These are phyloP conservation scores for Aspergillus sojae DNA, from an alignment of 2,329 filamentous ascomycete genomes.

Conservation along the genomic window DNA sequence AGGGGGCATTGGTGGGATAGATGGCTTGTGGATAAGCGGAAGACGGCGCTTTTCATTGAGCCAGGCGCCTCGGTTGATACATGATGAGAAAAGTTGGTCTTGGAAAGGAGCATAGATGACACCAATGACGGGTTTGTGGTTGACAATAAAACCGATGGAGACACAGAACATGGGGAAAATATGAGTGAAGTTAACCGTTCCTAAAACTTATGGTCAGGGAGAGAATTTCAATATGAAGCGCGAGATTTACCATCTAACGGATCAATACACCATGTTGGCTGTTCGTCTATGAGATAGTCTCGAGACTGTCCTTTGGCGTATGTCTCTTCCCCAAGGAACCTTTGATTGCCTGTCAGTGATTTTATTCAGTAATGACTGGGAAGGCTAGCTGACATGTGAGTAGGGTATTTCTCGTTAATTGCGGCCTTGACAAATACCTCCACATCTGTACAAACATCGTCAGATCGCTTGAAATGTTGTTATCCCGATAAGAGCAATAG, in stretches of 20 bases:
- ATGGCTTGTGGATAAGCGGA: constrained; percentile 64
- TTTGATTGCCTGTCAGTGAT: constrained; percentile 31
- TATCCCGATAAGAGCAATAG: background rate
- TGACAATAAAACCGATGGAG: constrained; percentile 69
- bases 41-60: constrained; percentile 66
- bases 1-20: constrained; percentile 63
- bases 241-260: constrained; percentile 65
- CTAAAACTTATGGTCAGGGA: constrained; percentile 30
- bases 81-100: constrained; percentile 69
- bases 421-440: constrained; percentile 68
- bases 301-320: constrained; percentile 70
- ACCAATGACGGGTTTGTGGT: constrained; percentile 65
- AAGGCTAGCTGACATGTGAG: constrained; percentile 60
- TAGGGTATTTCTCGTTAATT: constrained; percentile 63
- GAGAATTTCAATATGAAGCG: background rate
- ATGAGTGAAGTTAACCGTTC: constrained; percentile 79
- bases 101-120: constrained; percentile 74
- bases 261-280: constrained; percentile 76
- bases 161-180: constrained; percentile 82
- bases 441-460: constrained; percentile 56
- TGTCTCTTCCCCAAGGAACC: constrained; percentile 76
- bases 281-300: constrained; percentile 65
- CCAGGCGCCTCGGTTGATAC: constrained; percentile 68
- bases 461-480: background rate
- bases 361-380: background rate